Evolutionary conservation across 495 filamentous ascomycete species (phyloP).

Genomic region (Tuber indicum): DNA sequence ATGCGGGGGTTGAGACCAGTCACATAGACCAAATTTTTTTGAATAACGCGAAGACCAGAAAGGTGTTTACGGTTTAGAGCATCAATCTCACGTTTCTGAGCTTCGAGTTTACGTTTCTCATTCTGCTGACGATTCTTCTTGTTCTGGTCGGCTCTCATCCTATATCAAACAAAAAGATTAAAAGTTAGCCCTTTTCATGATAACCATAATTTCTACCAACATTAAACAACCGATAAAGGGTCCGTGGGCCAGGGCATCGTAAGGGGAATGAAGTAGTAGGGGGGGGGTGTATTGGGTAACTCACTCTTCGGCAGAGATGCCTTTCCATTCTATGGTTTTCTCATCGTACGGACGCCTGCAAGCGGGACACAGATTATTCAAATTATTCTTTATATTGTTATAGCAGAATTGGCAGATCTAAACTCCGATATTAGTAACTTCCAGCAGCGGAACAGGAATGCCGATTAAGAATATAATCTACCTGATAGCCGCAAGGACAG

Average conservation of each 20-base stretch:
- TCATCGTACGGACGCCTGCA: conserved; percentile 93
- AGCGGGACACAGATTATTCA: conserved; percentile 93
- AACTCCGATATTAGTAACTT: conserved; percentile 3
- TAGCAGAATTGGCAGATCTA: conserved; percentile 99
- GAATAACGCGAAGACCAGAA: conserved; percentile 86
- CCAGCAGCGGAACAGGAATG: conserved; percentile 10
- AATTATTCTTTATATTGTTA: conserved; percentile 94
- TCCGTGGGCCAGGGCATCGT: conserved; percentile 27
- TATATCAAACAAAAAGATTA: conserved; percentile 28
- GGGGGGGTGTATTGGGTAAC: conserved; percentile 38
- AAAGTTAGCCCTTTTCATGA: background rate
- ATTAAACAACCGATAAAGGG: conserved; percentile 5
- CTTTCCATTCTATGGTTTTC: conserved; percentile 91
- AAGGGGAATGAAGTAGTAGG: conserved; percentile 4
- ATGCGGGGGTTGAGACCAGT: conserved; percentile 86
- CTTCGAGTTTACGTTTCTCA: conserved; percentile 87
- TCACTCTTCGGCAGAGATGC: conserved; percentile 87
- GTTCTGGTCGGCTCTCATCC: conserved; percentile 77
- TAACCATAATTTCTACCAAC: conserved; percentile 44
- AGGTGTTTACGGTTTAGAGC: conserved; percentile 90
- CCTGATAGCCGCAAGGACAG: conserved; percentile 97
- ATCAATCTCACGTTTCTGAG: conserved; percentile 90
- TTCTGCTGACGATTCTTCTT: conserved; percentile 88
- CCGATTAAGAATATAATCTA: conserved; percentile 44
- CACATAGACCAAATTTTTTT: conserved; percentile 98